These are phyloP conservation scores for Pachysandra terminalis DNA, from an alignment of 164 flowering plant species.

Conservation along the genomic window DNA sequence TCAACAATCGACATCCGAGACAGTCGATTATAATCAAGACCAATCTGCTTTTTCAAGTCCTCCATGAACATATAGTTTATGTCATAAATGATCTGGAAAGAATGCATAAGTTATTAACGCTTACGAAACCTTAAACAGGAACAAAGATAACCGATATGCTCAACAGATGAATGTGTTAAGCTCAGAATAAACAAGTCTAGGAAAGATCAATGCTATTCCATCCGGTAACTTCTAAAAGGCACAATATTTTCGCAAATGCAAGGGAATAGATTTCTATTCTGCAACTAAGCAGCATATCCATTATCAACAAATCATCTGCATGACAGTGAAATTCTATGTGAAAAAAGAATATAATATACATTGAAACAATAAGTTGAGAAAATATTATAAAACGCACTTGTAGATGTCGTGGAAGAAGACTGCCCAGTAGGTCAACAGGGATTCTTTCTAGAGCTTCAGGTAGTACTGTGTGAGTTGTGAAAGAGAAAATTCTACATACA, in stretches of 20 bases:
- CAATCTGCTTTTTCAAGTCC: slow-evolving; percentile 47
- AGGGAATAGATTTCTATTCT: not conserved
- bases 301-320: not conserved
- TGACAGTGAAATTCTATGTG: not conserved
- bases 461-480: slow-evolving; percentile 48
- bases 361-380: not conserved
- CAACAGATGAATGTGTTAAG: no score
- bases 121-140: not conserved
- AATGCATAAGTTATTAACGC: not conserved
- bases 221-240: no score
- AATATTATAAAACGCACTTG: slow-evolving; percentile 27
- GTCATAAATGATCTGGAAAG: slow-evolving; percentile 52
- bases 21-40: slow-evolving; percentile 40
- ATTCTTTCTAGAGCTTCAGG: slow-evolving; percentile 56
- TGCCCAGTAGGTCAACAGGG: slow-evolving; percentile 46
- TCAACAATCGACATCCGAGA: slow-evolving; percentile 62
- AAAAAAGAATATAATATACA: not conserved
- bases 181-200: not conserved
- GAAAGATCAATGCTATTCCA: no score
- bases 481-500: slow-evolving; percentile 38
- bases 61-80: slow-evolving; percentile 50
- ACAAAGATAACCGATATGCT: not conserved
- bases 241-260: no score
- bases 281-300: not conserved
- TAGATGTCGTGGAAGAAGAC: slow-evolving; percentile 64